Evolutionary conservation across 148 eudicot species (phyloP), one percentile per base, ranked within the genome.

Genomic region (Rhododendron ferrugineum): DNA sequence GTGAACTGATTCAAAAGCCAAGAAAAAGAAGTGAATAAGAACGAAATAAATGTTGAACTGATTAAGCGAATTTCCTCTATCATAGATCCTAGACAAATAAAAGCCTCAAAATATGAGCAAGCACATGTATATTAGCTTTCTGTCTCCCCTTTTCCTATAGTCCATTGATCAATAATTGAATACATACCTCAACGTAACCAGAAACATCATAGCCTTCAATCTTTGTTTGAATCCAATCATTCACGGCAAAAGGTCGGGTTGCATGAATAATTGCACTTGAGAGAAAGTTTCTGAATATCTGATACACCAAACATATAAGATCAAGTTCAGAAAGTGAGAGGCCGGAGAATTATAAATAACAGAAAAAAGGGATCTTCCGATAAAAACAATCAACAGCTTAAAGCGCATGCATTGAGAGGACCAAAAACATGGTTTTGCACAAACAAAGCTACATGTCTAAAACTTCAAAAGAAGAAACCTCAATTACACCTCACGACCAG

Each of bases 151-250:
- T 10, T 54, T 73, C 75, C 36, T 81, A 72, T 54, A 70, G 54
- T 6, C 20, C 68, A 52, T 49, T 34, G 66, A 47, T 70, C 15
- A 46, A 86, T 68, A 28, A 62, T 49, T 11, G n/a, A 86, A 83
- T 74, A 90, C 98, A 83, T 52, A 96, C 99, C 99, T 96, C 99
- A 89, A 96, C 98, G 49, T 95, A 91, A 79, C 99, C 99, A 90
- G 99, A 96, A 70, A 96, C 97, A 74, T 96, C 98, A 88, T 92
- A 96, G 79, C 98, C 99, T 87, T 93, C 98, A 81, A 96, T 96
- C 90, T 90, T 93, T 44, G 98, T 91, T 85, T 96, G 94, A 89
- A 96, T 93, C 99, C 98, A 93, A 85, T 94, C 99, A 86, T 94
- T 94, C 84, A 84, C 85, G 32, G 94, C 91, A 88, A 96, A 96